Conservation (phyloP, 2,329 filamentous ascomycete genomes). For the Aspergillus sp. region DNA sequence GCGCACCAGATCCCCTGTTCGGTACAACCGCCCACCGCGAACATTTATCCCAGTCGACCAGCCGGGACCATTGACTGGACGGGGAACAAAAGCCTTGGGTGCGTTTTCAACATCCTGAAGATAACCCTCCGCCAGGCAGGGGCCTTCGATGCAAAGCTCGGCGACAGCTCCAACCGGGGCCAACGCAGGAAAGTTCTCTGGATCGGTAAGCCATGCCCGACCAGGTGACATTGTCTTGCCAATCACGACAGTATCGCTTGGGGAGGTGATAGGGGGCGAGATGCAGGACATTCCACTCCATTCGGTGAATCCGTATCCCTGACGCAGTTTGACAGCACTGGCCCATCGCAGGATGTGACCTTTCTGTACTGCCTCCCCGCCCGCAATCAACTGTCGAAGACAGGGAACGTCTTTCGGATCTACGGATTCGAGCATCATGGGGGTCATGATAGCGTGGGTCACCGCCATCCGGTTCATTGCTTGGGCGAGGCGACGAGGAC, state of each 20-base stretch:
- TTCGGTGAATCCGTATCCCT: background rate
- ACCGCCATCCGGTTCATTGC: background rate
- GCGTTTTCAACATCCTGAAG: background rate
- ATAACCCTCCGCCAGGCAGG: conserved; percentile 1
- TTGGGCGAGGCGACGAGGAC: background rate
- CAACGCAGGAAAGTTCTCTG: background rate
- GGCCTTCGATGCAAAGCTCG: background rate
- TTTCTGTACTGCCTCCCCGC: background rate
- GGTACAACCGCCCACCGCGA: background rate
- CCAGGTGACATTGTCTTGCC: background rate
- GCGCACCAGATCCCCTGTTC: background rate
- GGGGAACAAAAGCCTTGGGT: background rate
- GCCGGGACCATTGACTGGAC: background rate
- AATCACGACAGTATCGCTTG: background rate
- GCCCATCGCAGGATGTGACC: background rate
- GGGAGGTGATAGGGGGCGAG: background rate
- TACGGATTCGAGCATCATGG: background rate
- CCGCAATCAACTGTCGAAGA: background rate
- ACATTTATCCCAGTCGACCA: background rate
- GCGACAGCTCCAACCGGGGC: background rate
- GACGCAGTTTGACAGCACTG: background rate
- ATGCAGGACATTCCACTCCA: background rate
- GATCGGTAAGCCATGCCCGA: background rate
- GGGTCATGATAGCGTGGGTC: conserved; percentile 1
- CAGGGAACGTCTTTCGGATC: background rate